Percentiles rank a stretch among this genome's conserved stretches.
These are phyloP conservation scores for Trichophyton equinum DNA, from an alignment of 2,329 filamentous ascomycete genomes.

Conservation along the genomic window DNA sequence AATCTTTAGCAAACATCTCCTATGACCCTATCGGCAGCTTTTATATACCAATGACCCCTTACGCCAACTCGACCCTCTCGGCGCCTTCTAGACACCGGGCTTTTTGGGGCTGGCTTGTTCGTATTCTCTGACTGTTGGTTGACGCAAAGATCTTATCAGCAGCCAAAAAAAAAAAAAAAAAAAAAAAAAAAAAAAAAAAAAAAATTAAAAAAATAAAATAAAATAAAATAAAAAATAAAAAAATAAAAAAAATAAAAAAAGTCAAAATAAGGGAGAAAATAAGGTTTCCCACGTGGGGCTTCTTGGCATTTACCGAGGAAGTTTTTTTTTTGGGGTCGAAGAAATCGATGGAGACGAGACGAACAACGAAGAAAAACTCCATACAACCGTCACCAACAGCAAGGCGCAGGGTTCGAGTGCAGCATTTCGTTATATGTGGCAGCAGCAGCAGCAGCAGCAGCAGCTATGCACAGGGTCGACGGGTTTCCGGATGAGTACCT, in stretches of 20 bases:
- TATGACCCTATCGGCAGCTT: not conserved
- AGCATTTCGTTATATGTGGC: not conserved
- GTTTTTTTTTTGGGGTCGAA: not conserved
- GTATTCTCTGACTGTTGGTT: too few relatives aligned
- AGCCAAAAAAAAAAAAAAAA: too few relatives aligned
- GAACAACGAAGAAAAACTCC: not conserved
- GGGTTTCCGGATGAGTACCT: not conserved
- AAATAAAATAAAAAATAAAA: too few relatives aligned
- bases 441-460: too few relatives aligned
- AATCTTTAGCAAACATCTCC: too few relatives aligned
- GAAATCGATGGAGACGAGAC: not conserved
- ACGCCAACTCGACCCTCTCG: not conserved
- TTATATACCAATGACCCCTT: not conserved
- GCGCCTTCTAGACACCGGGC: too few relatives aligned
- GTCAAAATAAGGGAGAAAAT: not conserved
- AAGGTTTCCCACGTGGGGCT: not conserved
- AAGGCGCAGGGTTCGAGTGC: not conserved
- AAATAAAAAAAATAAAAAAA: too few relatives aligned
- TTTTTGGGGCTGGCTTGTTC: too few relatives aligned
- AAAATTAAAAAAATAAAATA: too few relatives aligned
- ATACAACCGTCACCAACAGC: not conserved
- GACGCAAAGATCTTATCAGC: not conserved
- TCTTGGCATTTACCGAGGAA: not conserved
- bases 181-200: too few relatives aligned
- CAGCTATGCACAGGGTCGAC: not conserved